Conservation (phyloP, 495 filamentous ascomycete species). For the Elasticomyces elasticus region DNA sequence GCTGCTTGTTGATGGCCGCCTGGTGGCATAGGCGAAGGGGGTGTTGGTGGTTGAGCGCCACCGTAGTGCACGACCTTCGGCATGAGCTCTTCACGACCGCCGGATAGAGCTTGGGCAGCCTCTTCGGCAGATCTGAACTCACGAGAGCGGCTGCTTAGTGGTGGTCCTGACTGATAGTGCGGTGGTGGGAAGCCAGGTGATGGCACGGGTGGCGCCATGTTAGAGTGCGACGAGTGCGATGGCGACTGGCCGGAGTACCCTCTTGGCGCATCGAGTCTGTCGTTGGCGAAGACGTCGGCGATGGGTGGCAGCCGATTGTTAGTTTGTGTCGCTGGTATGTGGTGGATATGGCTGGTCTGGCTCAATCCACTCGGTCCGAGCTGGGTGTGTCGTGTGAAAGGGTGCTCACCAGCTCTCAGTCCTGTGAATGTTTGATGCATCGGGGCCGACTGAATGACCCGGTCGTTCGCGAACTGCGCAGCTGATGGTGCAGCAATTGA, state of each 20-base stretch:
- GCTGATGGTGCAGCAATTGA: slow-evolving; percentile 96
- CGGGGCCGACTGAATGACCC: slow-evolving; percentile 93
- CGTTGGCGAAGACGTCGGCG: slow-evolving; percentile 82
- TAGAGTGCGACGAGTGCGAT: slow-evolving; percentile 46
- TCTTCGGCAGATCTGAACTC: slow-evolving; percentile 96
- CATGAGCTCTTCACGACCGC: slow-evolving; percentile 80
- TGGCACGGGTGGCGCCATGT: slow-evolving; percentile 52
- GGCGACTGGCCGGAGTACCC: slow-evolving; percentile 48
- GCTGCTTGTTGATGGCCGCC: not conserved
- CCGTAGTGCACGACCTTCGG: slow-evolving; percentile 93
- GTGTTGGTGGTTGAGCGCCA: slow-evolving; percentile 81
- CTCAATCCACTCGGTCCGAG: slow-evolving; percentile 80
- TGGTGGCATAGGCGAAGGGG: slow-evolving; percentile 63
- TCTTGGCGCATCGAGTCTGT: slow-evolving; percentile 53
- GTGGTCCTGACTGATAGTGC: slow-evolving; percentile 26
- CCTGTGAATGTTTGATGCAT: slow-evolving; percentile 95
- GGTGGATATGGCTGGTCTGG: slow-evolving; percentile 83
- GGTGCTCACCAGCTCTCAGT: slow-evolving; percentile 54
- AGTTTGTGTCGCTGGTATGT: slow-evolving; percentile 78
- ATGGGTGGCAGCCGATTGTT: slow-evolving; percentile 90
- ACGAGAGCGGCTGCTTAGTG: slow-evolving; percentile 44
- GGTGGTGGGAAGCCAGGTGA: slow-evolving; percentile 58
- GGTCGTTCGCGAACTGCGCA: slow-evolving; percentile 86
- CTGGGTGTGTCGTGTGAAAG: slow-evolving; percentile 60
- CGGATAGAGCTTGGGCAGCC: slow-evolving; percentile 77